Conservation (phyloP, 139 green algal species). For the Chlorella sp. region DNA sequence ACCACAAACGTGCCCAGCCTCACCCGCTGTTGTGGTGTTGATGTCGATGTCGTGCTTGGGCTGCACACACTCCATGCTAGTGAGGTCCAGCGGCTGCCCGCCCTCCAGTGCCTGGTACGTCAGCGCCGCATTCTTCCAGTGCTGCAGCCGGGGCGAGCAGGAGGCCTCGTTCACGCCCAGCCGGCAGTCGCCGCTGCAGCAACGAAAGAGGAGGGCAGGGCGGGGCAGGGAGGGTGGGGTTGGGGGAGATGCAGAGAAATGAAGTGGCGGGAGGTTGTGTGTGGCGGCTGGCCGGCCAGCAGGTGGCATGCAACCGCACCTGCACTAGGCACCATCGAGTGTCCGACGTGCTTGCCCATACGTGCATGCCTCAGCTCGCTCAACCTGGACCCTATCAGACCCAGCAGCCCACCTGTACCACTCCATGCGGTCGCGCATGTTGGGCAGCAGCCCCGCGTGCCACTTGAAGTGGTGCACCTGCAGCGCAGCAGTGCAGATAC, state of each 20-base stretch:
- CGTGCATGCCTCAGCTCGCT: no score
- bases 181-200: constrained; percentile 37
- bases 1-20: no score
- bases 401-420: constrained; percentile 33
- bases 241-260: not conserved
- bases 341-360: no score
- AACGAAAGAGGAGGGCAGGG: not conserved
- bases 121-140: constrained; percentile 32
- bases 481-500: no score
- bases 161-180: constrained; percentile 16
- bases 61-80: constrained; percentile 28
- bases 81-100: not conserved
- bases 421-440: constrained; percentile 32
- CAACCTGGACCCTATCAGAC: no score
- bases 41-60: not conserved
- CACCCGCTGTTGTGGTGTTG: constrained; percentile 26
- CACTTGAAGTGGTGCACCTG: constrained; percentile 47
- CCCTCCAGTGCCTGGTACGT: constrained; percentile 14
- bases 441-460: constrained; percentile 40
- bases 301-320: no score
- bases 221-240: no score
- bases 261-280: no score
- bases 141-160: constrained; percentile 34
- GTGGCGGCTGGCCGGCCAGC: no score
- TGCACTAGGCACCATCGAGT: no score